Base-by-base conservation (phyloP, 2,329 filamentous ascomycete genomes). In the Sphaceloma murrayae region DNA sequence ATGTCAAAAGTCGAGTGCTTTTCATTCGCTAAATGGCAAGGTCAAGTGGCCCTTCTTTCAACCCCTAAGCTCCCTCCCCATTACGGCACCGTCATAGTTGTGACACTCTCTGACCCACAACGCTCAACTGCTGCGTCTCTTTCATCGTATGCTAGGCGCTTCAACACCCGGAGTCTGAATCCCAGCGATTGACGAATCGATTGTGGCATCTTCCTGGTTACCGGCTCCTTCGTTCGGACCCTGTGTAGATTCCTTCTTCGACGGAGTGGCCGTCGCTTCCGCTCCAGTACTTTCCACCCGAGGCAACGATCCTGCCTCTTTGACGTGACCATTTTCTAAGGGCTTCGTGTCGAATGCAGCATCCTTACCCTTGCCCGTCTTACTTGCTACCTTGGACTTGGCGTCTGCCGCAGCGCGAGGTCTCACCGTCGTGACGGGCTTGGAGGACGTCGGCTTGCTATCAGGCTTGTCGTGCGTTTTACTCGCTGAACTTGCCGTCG, bases 401-500 rank as follows among this genome's bases (percentile, higher is more conserved):
- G 29, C n/a, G 13, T 36, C 42, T n/a, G 42, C 29, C 8, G 11
- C 31, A 17, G 42, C 19, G 8, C 42, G 30, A 4, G 46, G 44
- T 27, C 45, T 45, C n/a, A 45, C 34, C 2, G 46, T 44, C 3
- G 48, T 40, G 11, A 49, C 48, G 5, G 46, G 43, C 46, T 48
- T 53, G 1, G 45, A 14, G 5, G 50, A 22, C 2, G 47, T 43
- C 2, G 47, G 38, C 58, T 60, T 59, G 14, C 58, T 57, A 10
- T 62, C 59, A 4, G 58, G 59, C 63, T 83, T 85, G 4, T 84
- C 80, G 2, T 74, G 67, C 0, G 74, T 73, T 63, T 85, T 86
- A 50, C 70, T 78, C 6, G 79, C 72, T 4, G 79, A 85, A 34
- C 75, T 69, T 33, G 80, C 74, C 0, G 83, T 88, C 2, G 83